Conservation (phyloP, 257 asterid species). For the Ophiorrhiza pumila region DNA sequence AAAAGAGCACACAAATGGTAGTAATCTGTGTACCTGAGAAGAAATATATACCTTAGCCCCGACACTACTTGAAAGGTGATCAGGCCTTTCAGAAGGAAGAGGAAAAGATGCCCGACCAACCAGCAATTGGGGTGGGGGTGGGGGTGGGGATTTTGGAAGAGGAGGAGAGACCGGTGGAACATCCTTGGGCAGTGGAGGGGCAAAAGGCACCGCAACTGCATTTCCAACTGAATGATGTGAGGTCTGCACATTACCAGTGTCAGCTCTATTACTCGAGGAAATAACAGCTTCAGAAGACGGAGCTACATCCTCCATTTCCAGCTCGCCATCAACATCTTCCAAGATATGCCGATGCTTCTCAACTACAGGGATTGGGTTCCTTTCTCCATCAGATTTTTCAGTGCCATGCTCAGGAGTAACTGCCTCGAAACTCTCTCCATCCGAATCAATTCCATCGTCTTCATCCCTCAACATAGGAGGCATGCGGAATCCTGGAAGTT, state of each 20-base stretch:
- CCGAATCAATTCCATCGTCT: constrained; percentile 69
- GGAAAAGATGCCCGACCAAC: constrained; percentile 27
- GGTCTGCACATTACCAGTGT: constrained; percentile 28
- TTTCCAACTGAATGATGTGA: constrained; percentile 34
- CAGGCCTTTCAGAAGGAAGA: constrained; percentile 34
- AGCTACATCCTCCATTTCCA: constrained; percentile 96
- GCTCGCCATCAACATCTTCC: constrained; percentile 94
- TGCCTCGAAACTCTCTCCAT: constrained; percentile 88
- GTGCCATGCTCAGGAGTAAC: constrained; percentile 79
- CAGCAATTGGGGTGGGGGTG: constrained; percentile 19
- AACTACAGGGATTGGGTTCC: constrained; percentile 22
- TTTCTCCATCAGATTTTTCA: constrained; percentile 44
- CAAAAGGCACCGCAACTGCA: constrained; percentile 21
- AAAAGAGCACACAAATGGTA: background rate
- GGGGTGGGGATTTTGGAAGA: constrained; percentile 38
- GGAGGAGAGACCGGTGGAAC: constrained; percentile 49
- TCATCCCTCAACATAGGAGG: constrained; percentile 76
- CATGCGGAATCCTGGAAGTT: constrained; percentile 79
- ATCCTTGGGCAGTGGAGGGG: constrained; percentile 42
- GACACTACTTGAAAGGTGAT: constrained; percentile 30
- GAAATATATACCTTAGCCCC: constrained; percentile 38
- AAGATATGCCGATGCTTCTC: constrained; percentile 75
- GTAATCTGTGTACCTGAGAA: constrained; percentile 44
- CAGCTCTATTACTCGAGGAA: constrained; percentile 35
- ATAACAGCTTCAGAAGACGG: constrained; percentile 53